Conservation (phyloP, 306 rosid species). For the Rosa rugosa region DNA sequence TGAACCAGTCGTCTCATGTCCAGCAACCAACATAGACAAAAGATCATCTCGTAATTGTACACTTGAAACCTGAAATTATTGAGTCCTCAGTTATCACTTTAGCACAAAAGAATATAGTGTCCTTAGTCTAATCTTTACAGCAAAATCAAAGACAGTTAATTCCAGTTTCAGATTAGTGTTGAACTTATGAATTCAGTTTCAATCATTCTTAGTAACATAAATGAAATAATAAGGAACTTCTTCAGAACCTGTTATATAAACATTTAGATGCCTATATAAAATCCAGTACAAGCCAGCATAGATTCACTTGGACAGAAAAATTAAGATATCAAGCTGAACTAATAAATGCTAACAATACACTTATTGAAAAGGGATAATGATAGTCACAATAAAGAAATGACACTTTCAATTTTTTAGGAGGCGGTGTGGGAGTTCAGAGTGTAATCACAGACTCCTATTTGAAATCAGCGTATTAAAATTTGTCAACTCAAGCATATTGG, state of each 20-base stretch:
- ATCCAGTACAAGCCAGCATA: background rate
- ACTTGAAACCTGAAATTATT: constrained; percentile 69
- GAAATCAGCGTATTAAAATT: background rate
- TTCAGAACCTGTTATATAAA: background rate
- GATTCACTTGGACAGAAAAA: background rate
- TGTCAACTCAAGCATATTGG: background rate
- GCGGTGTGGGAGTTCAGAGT: background rate
- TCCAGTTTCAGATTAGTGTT: background rate
- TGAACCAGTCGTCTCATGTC: constrained; percentile 94
- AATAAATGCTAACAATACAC: background rate
- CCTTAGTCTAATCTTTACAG: background rate
- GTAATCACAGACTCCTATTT: background rate
- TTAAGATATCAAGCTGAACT: background rate
- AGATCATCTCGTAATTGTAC: constrained; percentile 89
- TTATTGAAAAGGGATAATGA: background rate
- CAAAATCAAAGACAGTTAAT: background rate
- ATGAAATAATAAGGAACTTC: background rate
- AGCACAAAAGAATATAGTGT: constrained; percentile 6
- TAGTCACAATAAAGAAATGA: background rate
- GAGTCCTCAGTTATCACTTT: constrained; percentile 13
- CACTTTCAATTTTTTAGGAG: background rate
- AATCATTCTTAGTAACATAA: background rate
- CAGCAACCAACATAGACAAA: constrained; percentile 90
- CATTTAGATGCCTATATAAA: background rate
- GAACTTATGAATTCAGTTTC: background rate